Evolutionary conservation across 1,139 yeast genomes (phyloP), one percentile per base, ranked within the genome.

Genomic region (Yamadazyma taylorii): DNA sequence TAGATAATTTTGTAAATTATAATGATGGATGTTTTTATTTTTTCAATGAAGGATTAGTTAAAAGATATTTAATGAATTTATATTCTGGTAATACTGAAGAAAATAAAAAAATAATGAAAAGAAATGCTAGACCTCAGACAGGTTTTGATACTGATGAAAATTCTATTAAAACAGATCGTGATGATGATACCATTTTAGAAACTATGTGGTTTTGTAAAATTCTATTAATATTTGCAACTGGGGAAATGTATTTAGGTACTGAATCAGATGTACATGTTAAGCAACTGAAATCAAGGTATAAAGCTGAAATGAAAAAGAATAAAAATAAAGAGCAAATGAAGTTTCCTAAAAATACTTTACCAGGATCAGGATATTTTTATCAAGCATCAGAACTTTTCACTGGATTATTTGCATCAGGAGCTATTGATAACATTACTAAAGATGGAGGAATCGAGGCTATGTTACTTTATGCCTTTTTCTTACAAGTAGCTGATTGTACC

Each of bases 1-100:
- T 85, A 12, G 92, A 84, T 51, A 81, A 87, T 0, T 86, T 86
- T 49, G 76, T 85, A 41, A 81, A 82, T 37, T 86, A 84, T 53
- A 82, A 86, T 50, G 92, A 85, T 54, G 94, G 92, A 1, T 85
- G 95, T 50, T 87, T 85, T 56, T 87, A 87, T 59, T 86, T 86
- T 53, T 85, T 86, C 63, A 87, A 87, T 55, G 90, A 85, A 53
- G 94, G 94, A 0, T 55, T 83, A 22, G 86, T 83, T 21, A 83
- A 83, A 52, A 75, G 76, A 44, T 81, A 79, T 44, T 56, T 84
- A 35, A 74, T 78, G 63, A 73, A 81, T 42, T 66, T 83, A 23
- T 85, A 82, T 53, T 59, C 73, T 3, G 77, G 77, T 6, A 68
- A 66, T 24, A 55, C 68, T 15, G 58, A 54, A 11, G 75, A 68